phyloP scores from a whole-genome alignment of 106 monocot genomes.

The Gastrodia elata region DNA sequence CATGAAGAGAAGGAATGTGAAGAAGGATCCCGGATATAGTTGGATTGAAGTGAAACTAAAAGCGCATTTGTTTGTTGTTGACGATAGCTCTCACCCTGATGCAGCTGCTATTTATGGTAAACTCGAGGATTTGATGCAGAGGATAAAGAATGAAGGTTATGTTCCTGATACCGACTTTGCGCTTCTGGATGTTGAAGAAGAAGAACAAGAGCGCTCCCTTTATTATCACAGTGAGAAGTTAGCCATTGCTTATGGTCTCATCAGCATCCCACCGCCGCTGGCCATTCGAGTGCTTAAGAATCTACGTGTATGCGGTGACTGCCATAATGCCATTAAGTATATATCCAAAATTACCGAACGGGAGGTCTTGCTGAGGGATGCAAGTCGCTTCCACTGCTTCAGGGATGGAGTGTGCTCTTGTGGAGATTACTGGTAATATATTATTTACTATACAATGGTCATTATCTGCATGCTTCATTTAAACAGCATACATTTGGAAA shows the following conservation, averaged over 20 bases:
- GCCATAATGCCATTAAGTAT: conserved; percentile 60
- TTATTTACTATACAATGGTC: too few relatives aligned
- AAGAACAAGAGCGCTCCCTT: conserved; percentile 45
- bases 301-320: conserved; percentile 53
- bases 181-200: conserved; percentile 49
- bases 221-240: conserved; percentile 57
- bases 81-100: conserved; percentile 43
- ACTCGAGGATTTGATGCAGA: conserved; percentile 37
- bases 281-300: conserved; percentile 28
- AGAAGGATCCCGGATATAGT: conserved; percentile 69
- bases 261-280: conserved; percentile 15
- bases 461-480: too few relatives aligned
- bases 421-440: conserved; percentile 49
- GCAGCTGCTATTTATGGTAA: conserved; percentile 27
- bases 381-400: conserved; percentile 48
- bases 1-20: conserved; percentile 52
- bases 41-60: conserved; percentile 45
- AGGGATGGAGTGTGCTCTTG: conserved; percentile 36
- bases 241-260: conserved; percentile 53
- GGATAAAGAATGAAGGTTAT: conserved; percentile 59
- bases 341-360: conserved; percentile 37
- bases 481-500: too few relatives aligned
- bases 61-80: conserved; percentile 31
- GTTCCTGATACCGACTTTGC: conserved; percentile 35
- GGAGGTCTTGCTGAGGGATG: conserved; percentile 49